Percentiles rank a stretch among this genome's conserved stretches.
Evolutionary conservation across 2,329 filamentous ascomycete genomes (phyloP).

Genomic region (Pestalotiopsis fici): DNA sequence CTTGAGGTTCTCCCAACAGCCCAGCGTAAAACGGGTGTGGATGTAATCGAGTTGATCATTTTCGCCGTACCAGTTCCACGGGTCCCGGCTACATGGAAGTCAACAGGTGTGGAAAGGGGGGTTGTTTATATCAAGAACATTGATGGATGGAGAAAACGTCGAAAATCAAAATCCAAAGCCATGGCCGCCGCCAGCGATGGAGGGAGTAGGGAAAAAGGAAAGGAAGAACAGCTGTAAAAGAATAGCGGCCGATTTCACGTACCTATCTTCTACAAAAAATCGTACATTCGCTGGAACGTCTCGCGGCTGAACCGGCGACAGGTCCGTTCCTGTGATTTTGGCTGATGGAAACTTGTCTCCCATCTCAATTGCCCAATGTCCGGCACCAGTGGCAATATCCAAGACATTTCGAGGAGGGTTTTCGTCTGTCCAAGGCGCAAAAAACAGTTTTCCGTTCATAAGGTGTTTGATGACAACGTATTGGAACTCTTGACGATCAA

Average conservation of each 20-base stretch:
- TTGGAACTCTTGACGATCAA: slow-evolving; percentile 42
- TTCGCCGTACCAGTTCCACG: slow-evolving; percentile 12
- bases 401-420: slow-evolving; percentile 33
- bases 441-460: slow-evolving; percentile 39
- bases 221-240: not conserved
- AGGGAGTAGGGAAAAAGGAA: no score
- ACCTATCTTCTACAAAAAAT: slow-evolving; percentile 72
- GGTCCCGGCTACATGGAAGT: slow-evolving; percentile 9
- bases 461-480: slow-evolving; percentile 31
- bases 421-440: slow-evolving; percentile 39
- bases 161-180: not conserved
- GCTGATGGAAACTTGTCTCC: slow-evolving; percentile 61
- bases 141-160: not conserved
- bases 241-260: slow-evolving; percentile 8
- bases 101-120: not conserved
- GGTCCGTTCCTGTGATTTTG: slow-evolving; percentile 62
- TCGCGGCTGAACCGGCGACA: slow-evolving; percentile 67
- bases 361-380: slow-evolving; percentile 67
- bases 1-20: slow-evolving; percentile 51
- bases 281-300: slow-evolving; percentile 72
- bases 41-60: slow-evolving; percentile 57
- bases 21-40: slow-evolving; percentile 50
- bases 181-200: not conserved
- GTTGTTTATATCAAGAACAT: not conserved
- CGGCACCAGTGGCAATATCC: slow-evolving; percentile 47